Evolutionary conservation across 495 filamentous ascomycete genomes (phyloP), one percentile per base, ranked within the genome.

Genomic region (Delitschia confertaspora): DNA sequence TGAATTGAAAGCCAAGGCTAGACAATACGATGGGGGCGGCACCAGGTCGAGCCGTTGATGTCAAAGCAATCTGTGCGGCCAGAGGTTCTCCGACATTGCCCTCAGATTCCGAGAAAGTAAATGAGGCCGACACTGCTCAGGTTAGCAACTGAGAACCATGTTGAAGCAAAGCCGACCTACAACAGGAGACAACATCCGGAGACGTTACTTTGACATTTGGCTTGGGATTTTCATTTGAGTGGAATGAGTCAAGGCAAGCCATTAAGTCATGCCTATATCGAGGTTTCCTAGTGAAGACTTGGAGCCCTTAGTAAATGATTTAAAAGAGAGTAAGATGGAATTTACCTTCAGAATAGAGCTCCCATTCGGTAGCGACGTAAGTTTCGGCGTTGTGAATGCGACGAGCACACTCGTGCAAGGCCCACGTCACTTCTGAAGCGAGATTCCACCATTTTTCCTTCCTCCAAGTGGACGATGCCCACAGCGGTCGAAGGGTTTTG

Each of bases 41-140:
- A 18, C 61, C 67, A 9, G 52, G 49, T 13, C 83, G 75, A 9
- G 88, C 80, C 43, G 67, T 74, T 1, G 87, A 95, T 11, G 65
- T 71, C 20, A 96, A 67, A 18, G 70, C 61, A 18, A 95, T 68
- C 53, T 96, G 88, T n/a, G 74, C 76, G 17, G 65, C 65, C 42
- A 85, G 66, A 34, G 71, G 69, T 49, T 95, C 84, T 13, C 88
- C 88, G 26, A 93, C 91, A 53, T 93, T 83, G 7, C 83, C 85
- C 60, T 88, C 80, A 2, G 73, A 63, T 27, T 72, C 69, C 50
- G 73, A 72, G 58, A 96, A 96, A 1, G 80, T 66, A 56, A 88
- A 85, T 6, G 78, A 75, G 3, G 80, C 68, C 6, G 74, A 72
- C 16, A 95, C 67, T 80, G 42, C 3, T 38, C 14, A 13, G 36